Conservation (phyloP, 495 filamentous ascomycete genomes). For the Penicillium cinerascens region DNA sequence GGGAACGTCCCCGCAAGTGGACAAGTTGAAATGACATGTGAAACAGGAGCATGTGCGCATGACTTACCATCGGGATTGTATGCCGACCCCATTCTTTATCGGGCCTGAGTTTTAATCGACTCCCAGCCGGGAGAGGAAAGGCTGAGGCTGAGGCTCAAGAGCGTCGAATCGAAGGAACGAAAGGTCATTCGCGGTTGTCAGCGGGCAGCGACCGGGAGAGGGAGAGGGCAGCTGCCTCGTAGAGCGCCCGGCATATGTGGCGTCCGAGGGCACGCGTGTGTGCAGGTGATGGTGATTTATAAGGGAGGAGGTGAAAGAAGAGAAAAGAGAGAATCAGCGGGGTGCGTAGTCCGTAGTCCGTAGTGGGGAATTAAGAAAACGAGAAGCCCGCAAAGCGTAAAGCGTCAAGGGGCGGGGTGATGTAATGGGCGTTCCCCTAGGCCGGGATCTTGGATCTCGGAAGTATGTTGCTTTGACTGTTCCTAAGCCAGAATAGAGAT, state of each 20-base stretch:
- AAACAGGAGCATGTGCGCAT: slow-evolving; percentile 20
- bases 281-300: slow-evolving; percentile 15
- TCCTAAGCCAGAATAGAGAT: not conserved
- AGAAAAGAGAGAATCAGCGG: slow-evolving; percentile 13
- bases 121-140: not conserved
- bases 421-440: slow-evolving; percentile 14
- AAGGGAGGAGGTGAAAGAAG: slow-evolving; percentile 6
- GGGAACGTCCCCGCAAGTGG: not conserved
- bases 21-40: slow-evolving; percentile 15
- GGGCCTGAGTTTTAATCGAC: slow-evolving; percentile 1
- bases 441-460: not conserved
- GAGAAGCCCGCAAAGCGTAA: slow-evolving; percentile 30
- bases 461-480: not conserved
- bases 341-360: slow-evolving; percentile 24
- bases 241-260: slow-evolving; percentile 36
- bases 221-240: slow-evolving; percentile 39
- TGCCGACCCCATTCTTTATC: slow-evolving; percentile 39
- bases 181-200: slow-evolving; percentile 28
- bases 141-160: slow-evolving; percentile 28
- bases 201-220: slow-evolving; percentile 20
- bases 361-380: slow-evolving; percentile 32
- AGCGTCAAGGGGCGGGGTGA: slow-evolving; percentile 16
- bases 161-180: slow-evolving; percentile 14
- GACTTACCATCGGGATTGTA: slow-evolving; percentile 44
- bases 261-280: slow-evolving; percentile 27